These are phyloP conservation scores for Pisolithus thermaeus DNA, from an alignment of 1,284 basidiomycete species.

Conservation along the genomic window DNA sequence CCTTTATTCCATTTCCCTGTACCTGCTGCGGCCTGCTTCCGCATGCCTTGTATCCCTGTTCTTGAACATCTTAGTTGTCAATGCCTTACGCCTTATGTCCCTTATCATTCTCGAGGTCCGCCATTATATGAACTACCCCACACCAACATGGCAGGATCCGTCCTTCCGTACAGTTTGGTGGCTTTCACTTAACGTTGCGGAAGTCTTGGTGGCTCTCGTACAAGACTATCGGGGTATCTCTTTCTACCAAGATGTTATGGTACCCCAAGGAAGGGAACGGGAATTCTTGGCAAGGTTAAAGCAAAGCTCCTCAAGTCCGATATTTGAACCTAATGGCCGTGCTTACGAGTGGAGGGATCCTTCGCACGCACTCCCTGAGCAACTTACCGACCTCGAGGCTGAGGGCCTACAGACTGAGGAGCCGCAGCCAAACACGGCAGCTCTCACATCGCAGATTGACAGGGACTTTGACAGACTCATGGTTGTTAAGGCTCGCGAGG, in stretches of 20 bases:
- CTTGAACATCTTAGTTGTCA: slow-evolving; percentile 44
- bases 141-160: slow-evolving; percentile 49
- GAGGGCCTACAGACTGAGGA: slow-evolving; percentile 16
- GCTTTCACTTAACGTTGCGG: slow-evolving; percentile 63
- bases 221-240: slow-evolving; percentile 65
- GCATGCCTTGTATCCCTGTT: slow-evolving; percentile 44
- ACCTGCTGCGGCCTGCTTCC: slow-evolving; percentile 28
- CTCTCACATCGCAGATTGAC: slow-evolving; percentile 40
- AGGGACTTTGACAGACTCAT: slow-evolving; percentile 60
- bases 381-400: slow-evolving; percentile 12
- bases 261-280: slow-evolving; percentile 35
- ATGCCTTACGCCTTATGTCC: slow-evolving; percentile 48
- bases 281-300: slow-evolving; percentile 28
- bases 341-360: slow-evolving; percentile 11
- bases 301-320: slow-evolving; percentile 5
- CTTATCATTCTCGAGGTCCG: slow-evolving; percentile 50
- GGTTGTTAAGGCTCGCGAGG: slow-evolving; percentile 56
- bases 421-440: slow-evolving; percentile 1
- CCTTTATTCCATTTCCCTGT: slow-evolving; percentile 33
- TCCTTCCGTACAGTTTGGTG: slow-evolving; percentile 68
- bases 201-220: slow-evolving; percentile 53
- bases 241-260: slow-evolving; percentile 62
- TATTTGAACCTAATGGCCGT: slow-evolving; percentile 8
- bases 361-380: slow-evolving; percentile 12
- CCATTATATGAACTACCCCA: slow-evolving; percentile 36